Percentiles rank a stretch among this genome's conserved stretches.
These are phyloP conservation scores for Kodamaea alishanica DNA, from an alignment of 1,139 yeast genomes.

Conservation along the genomic window DNA sequence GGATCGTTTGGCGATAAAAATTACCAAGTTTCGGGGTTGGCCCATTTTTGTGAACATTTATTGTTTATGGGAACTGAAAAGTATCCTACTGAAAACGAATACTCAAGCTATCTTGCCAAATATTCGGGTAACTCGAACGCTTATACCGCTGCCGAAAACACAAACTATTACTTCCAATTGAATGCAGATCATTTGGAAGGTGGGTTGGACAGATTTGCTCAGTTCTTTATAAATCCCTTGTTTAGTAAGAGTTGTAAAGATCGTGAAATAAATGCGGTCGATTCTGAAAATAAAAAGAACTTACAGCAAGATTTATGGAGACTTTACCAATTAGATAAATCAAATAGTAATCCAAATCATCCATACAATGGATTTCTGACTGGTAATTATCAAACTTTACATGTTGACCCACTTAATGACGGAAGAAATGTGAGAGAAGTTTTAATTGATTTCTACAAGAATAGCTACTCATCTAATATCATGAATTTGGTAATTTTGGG, in stretches of 20 bases:
- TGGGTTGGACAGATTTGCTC: conserved; percentile 88
- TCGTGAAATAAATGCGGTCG: conserved; percentile 91
- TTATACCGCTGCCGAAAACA: conserved; percentile 82
- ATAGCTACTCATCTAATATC: conserved; percentile 67
- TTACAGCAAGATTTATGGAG: conserved; percentile 90
- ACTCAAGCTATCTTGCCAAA: conserved; percentile 69
- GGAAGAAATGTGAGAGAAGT: conserved; percentile 64
- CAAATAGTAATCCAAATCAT: conserved; percentile 65
- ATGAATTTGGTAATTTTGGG: conserved; percentile 89
- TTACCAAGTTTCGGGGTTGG: conserved; percentile 71
- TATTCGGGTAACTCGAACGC: conserved; percentile 73
- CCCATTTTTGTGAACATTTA: conserved; percentile 95
- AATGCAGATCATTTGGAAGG: conserved; percentile 74
- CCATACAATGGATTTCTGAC: conserved; percentile 76
- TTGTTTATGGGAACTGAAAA: conserved; percentile 95
- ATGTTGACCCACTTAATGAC: conserved; percentile 46
- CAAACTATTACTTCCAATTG: conserved; percentile 88
- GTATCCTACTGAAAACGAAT: conserved; percentile 89
- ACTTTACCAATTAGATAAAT: conserved; percentile 76
- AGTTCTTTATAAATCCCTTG: conserved; percentile 83
- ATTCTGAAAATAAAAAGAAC: conserved; percentile 92
- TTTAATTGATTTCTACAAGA: conserved; percentile 56
- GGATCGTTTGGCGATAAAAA: conserved; percentile 84
- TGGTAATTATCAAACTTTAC: conserved; percentile 63
- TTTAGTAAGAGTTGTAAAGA: conserved; percentile 81